Conservation (phyloP, 345 rosid species). For the Clausena lansium region DNA sequence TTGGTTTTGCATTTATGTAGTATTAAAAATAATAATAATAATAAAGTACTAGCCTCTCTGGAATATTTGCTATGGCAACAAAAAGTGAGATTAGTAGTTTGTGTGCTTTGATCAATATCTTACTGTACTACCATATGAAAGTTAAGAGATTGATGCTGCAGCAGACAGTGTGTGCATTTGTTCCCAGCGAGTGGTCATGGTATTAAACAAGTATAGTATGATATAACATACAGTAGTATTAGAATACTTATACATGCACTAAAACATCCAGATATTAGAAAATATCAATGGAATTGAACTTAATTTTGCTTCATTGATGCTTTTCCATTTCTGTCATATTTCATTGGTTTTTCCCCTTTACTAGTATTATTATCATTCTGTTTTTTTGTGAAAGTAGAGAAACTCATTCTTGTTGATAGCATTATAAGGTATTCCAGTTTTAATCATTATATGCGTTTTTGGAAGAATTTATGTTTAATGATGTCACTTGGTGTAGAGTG, state of each 20-base stretch:
- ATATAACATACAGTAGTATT: not conserved
- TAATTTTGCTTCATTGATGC: not conserved
- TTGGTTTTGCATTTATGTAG: too few relatives aligned
- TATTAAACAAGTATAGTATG: not conserved
- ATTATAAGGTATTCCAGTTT: not conserved
- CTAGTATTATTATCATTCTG: not conserved
- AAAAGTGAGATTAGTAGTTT: not conserved
- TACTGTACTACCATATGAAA: not conserved
- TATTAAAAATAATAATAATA: too few relatives aligned
- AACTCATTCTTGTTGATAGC: not conserved
- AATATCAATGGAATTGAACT: not conserved
- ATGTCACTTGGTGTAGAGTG: constrained; percentile 8
- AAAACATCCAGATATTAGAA: not conserved
- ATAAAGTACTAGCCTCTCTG: not conserved
- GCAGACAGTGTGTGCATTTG: not conserved
- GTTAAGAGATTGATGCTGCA: not conserved
- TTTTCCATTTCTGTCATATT: not conserved
- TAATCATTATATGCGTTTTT: not conserved
- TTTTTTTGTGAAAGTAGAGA: not conserved
- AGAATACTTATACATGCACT: not conserved
- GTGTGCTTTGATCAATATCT: not conserved
- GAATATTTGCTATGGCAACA: not conserved
- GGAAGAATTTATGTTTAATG: not conserved
- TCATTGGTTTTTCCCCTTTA: not conserved
- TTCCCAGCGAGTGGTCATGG: not conserved